These are phyloP conservation scores for Dittrichia graveolens DNA, from an alignment of 129 eudicot species.

Conservation along the genomic window DNA sequence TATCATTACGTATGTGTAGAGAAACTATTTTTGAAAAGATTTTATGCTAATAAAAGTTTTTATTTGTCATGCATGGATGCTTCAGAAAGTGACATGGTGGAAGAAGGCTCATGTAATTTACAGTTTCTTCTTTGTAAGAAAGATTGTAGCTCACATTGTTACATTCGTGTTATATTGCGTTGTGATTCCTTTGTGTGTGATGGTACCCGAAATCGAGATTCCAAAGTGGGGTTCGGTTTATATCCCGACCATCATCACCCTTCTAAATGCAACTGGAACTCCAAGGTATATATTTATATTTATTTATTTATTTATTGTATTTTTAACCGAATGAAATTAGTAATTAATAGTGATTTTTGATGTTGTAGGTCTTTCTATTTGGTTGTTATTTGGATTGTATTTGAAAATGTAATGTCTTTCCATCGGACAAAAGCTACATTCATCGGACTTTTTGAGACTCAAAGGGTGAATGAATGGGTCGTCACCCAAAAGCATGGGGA, in stretches of 20 bases:
- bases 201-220: conserved; percentile 29
- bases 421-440: too few species aligned
- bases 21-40: too few species aligned
- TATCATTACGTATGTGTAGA: too few species aligned
- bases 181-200: conserved; percentile 15
- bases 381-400: too few species aligned
- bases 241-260: conserved; percentile 30
- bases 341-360: too few species aligned
- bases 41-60: background rate
- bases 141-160: conserved; percentile 31
- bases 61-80: background rate
- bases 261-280: conserved; percentile 19
- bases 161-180: conserved; percentile 32
- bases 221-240: conserved; percentile 31
- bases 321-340: too few species aligned
- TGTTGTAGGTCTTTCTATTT: too few species aligned
- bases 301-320: too few species aligned
- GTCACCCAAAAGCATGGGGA: conserved; percentile 68
- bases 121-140: conserved; percentile 20
- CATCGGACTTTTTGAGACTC: too few species aligned
- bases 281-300: conserved; percentile 1
- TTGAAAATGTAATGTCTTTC: too few species aligned
- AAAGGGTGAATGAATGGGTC: conserved; percentile 50
- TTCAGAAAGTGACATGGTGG: conserved; percentile 20
- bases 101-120: conserved; percentile 18